phyloP scores from a whole-genome alignment of 2,329 filamentous ascomycete species.

The Clarireedia sp. region DNA sequence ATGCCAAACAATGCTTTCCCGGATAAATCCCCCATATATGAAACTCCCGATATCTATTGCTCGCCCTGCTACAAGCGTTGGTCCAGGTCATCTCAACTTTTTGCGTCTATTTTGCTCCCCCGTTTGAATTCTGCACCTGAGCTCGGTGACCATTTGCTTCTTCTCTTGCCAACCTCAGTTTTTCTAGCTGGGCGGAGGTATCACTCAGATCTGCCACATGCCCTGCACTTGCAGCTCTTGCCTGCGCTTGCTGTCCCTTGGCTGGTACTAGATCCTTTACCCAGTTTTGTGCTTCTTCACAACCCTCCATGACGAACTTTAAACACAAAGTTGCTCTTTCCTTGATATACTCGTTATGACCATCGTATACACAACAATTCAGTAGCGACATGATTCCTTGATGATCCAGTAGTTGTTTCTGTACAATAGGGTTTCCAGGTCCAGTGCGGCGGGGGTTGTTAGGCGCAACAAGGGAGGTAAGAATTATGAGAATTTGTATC shows the following conservation, averaged over 20 bases:
- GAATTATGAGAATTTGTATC: slow-evolving; percentile 82
- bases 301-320: slow-evolving; percentile 74
- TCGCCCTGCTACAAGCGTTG: background rate
- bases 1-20: background rate
- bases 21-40: background rate
- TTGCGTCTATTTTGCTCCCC: background rate
- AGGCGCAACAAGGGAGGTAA: slow-evolving; percentile 84
- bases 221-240: background rate
- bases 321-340: slow-evolving; percentile 84
- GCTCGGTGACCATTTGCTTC: background rate
- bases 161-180: background rate
- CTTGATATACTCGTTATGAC: slow-evolving; percentile 88
- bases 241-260: slow-evolving; percentile 21
- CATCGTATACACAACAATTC: slow-evolving; percentile 84
- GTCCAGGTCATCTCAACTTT: too few relatives aligned
- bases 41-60: background rate
- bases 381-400: slow-evolving; percentile 82
- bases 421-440: slow-evolving; percentile 64
- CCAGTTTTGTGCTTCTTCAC: slow-evolving; percentile 63
- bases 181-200: background rate
- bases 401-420: slow-evolving; percentile 77
- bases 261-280: slow-evolving; percentile 46
- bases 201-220: background rate
- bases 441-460: slow-evolving; percentile 51
- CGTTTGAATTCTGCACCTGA: background rate